Percentiles rank a stretch among this genome's conserved stretches.
These are phyloP conservation scores for Mycena pura DNA, from an alignment of 768 basidiomycete species.

Conservation along the genomic window DNA sequence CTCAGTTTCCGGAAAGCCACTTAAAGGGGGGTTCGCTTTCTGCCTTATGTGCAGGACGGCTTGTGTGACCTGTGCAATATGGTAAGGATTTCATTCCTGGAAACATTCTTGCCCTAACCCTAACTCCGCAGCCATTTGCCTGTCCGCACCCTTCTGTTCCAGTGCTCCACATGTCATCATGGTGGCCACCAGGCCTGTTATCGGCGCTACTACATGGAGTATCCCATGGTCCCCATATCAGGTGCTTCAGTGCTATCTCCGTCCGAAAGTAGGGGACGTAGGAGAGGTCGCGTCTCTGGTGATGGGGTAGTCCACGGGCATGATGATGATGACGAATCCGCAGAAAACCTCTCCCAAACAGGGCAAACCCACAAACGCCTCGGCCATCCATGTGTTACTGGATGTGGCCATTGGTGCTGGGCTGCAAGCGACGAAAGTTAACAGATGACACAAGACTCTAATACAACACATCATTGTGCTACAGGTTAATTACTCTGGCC, in stretches of 20 bases:
- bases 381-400: conserved; percentile 77
- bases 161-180: conserved; percentile 78
- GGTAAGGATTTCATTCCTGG: conserved; percentile 49
- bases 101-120: too few species aligned
- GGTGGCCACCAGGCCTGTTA: conserved; percentile 87
- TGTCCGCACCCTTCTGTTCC: conserved; percentile 71
- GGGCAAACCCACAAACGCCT: conserved; percentile 34
- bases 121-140: conserved; percentile 73
- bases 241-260: conserved; percentile 27
- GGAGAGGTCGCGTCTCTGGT: conserved; percentile 27
- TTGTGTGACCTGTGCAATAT: conserved; percentile 69
- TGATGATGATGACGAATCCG: conserved; percentile 17
- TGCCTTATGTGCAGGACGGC: conserved; percentile 62
- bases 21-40: conserved; percentile 56
- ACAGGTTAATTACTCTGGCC: neutral
- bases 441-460: neutral
- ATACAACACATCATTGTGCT: neutral
- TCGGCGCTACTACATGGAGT: conserved; percentile 65
- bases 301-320: conserved; percentile 34
- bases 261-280: conserved; percentile 20
- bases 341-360: conserved; percentile 27
- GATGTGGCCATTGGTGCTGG: conserved; percentile 88
- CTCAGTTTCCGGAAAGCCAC: conserved; percentile 26
- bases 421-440: conserved; percentile 42
- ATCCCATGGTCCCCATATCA: conserved; percentile 60